Percentiles rank a stretch among this genome's conserved stretches.
Evolutionary conservation across 768 basidiomycete species (phyloP).

Genomic region (Tricholoma matsutake): DNA sequence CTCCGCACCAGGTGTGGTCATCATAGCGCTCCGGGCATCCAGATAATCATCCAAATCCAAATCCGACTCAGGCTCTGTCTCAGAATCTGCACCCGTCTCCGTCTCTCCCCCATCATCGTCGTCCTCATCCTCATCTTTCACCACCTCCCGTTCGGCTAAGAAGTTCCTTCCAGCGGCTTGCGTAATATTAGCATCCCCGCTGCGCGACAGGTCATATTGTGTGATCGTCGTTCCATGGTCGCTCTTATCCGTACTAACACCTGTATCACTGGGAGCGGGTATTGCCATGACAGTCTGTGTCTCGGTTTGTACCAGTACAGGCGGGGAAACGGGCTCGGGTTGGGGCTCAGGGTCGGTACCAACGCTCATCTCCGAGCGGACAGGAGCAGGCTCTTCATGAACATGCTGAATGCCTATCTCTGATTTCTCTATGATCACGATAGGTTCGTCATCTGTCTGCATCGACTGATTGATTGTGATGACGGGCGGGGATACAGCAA

Average conservation of each 20-base stretch:
- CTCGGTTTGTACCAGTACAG: conserved; percentile 27
- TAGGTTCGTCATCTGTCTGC: conserved; percentile 47
- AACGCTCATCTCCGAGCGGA: conserved; percentile 28
- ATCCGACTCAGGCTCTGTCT: conserved; percentile 70
- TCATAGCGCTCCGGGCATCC: conserved; percentile 70
- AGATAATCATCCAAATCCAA: conserved; percentile 66
- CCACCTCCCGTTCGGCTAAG: conserved; percentile 20
- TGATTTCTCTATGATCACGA: conserved; percentile 28
- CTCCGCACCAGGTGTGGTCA: conserved; percentile 51
- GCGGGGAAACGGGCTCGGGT: conserved; percentile 11
- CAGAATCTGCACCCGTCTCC: conserved; percentile 66
- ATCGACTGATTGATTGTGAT: conserved; percentile 36
- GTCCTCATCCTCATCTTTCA: conserved; percentile 19
- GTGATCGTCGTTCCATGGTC: conserved; percentile 45
- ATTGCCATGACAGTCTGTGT: conserved; percentile 21
- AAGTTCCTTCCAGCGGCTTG: conserved; percentile 28
- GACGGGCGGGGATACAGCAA: conserved; percentile 17
- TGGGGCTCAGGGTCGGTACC: conserved; percentile 35
- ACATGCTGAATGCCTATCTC: conserved; percentile 52
- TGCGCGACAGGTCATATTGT: conserved; percentile 39
- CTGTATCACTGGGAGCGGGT: conserved; percentile 10
- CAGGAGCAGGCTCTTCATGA: conserved; percentile 27
- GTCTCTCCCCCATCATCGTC: conserved; percentile 42
- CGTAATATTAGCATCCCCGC: conserved; percentile 40
- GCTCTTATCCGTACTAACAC: conserved; percentile 7